Base-by-base conservation (phyloP, 805 yeast species). In the Metahyphopichia silvanorum region DNA sequence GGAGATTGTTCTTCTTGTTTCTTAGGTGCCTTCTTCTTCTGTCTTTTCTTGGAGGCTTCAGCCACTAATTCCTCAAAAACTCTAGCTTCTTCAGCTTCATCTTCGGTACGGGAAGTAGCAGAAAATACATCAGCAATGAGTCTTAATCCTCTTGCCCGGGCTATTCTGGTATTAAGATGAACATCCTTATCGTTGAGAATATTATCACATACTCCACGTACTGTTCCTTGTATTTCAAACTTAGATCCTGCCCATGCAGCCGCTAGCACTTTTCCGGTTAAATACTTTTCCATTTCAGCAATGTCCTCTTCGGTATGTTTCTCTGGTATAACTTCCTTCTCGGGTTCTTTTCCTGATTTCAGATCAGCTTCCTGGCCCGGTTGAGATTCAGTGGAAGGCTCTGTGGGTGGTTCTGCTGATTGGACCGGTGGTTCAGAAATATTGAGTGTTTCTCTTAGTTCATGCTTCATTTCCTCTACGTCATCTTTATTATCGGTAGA, bases 231-330 rank as follows among this genome's bases (percentile, higher is more conserved):
- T 33, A 85, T 84, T 54, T 85, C 94, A 51, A 78, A 83, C 49
- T 75, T 81, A 9, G 89, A 79, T 0, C 91, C 87, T 9, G 78
- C 77, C 94, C 94, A 85, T 6, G 93, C 93, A 2, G 89, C 91
- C 6, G 85, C 82, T 21, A 85, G 60, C 13, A 84, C 85, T 54
- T 84, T 85, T 14, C 91, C 93, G 69, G 83, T 79, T 43, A 85
- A 60, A 20, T 79, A 67, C 52, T 82, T 79, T 49, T 84, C 91
- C 66, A 79, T 72, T 39, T 80, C 82, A 2, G 86, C 86, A 16
- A 79, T 40, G 34, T 79, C 82, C 42, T 79, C 85, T 3, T 68
- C 67, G 1, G 82, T 55, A 40, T 67, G 71, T 37, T 61, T 62
- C 19, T 57, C 63, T 1, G 73, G 73, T 6, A 49, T 39, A 23